Evolutionary conservation across 2,329 filamentous ascomycete genomes (phyloP), one percentile per base, ranked within the genome.

Genomic region (Hyphodiscus sp.): DNA sequence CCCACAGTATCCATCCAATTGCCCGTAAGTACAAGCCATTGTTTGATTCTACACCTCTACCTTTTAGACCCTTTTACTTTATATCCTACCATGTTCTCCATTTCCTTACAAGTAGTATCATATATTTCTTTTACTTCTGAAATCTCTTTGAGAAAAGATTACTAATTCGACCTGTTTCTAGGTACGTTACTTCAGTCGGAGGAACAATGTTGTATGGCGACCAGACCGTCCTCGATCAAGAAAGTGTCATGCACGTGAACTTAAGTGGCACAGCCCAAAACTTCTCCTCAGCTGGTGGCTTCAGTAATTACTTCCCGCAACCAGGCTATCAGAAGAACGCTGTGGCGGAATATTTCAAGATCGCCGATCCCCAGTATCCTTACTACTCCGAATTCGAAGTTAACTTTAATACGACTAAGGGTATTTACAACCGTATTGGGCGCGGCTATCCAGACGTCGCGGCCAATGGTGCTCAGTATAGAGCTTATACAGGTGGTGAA

Each of bases 131-230:
- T 13, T 5, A n/a, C 13, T 38, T 38, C 33, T n/a, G 33, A 38
- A 38, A n/a, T 13, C 23, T 8, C 23, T 26, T 38, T 2, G 11
- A 38, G 33, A n/a, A 10, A 38, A 38, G 11, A 33, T 15, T 38
- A n/a, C 33, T 38, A 10, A 38, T n/a, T 38, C 16, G 2, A 38
- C 11, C 5, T 38, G 11, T 10, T 0, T 89, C 86, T 61, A 85
- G 85, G 0, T 89, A 80, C 66, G 78, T 88, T 8, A 89, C 86
- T 0, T 71, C 77, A 2, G 79, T 89, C 1, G 86, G 86, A 7
- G 85, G 79, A 1, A 83, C 81, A n/a, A 4, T 70, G 71, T 62
- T 69, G 73, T 58, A 70, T 74, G 52, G 60, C 71, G 51, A 76
- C 75, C 18, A 76, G 80, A 62, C 70, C 66, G 45, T 61, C 15